These are phyloP conservation scores for sweet orange (Citrus sinensis) DNA, from an alignment of 345 rosid genomes.

Conservation along the genomic window DNA sequence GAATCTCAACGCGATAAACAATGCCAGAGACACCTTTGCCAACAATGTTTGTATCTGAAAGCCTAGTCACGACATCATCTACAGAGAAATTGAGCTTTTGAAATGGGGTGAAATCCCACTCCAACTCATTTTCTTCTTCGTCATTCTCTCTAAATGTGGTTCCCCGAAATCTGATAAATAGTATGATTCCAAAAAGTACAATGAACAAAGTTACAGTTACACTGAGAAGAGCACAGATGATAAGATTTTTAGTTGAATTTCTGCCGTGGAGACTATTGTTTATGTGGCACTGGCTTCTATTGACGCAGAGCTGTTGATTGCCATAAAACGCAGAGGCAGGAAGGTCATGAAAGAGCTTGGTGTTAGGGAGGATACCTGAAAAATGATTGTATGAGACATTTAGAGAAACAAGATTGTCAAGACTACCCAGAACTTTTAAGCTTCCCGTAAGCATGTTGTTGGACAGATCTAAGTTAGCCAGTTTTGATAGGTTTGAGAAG, in stretches of 20 bases:
- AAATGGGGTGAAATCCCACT: conserved; percentile 63
- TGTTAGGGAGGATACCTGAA: conserved; percentile 58
- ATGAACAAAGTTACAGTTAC: conserved; percentile 30
- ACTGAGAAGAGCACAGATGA: conserved; percentile 42
- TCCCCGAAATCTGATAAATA: conserved; percentile 35
- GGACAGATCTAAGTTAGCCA: conserved; percentile 62
- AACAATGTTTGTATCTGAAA: conserved; percentile 49
- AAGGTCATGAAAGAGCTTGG: conserved; percentile 53
- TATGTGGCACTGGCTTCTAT: conserved; percentile 32
- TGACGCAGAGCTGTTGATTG: conserved; percentile 49
- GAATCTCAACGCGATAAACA: conserved; percentile 62
- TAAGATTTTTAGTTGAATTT: conserved; percentile 32
- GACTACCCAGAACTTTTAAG: conserved; percentile 35
- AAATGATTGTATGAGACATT: conserved; percentile 59
- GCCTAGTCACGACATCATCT: conserved; percentile 39
- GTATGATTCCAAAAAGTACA: conserved; percentile 28
- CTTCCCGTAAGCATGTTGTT: conserved; percentile 51
- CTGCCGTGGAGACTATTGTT: conserved; percentile 18
- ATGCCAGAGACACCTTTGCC: conserved; percentile 71
- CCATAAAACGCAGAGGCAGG: conserved; percentile 43
- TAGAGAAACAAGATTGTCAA: conserved; percentile 61
- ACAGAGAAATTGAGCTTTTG: conserved; percentile 63
- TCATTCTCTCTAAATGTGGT: conserved; percentile 16
- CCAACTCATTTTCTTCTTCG: conserved; percentile 35
- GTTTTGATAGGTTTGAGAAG: conserved; percentile 52